phyloP scores from a whole-genome alignment of 371 early-diverging fungal genomes.

The Syncephalastrum sp. region DNA sequence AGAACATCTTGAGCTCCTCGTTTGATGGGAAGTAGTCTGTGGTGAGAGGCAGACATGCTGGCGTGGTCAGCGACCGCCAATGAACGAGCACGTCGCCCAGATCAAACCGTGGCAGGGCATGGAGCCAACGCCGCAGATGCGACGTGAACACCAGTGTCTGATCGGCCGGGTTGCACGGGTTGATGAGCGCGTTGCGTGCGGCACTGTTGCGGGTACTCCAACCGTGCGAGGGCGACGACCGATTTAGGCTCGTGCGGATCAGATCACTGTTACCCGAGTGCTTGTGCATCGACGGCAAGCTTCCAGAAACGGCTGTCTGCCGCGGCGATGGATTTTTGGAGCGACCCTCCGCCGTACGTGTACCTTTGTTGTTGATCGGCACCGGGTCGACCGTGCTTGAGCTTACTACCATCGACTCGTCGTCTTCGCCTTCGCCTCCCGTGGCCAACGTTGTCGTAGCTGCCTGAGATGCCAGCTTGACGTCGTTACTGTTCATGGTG shows the following conservation, averaged over 20 bases:
- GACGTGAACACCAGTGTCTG: conserved; percentile 59
- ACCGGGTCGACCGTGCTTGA: conserved; percentile 67
- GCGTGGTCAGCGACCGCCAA: conserved; percentile 88
- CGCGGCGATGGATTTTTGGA: conserved; percentile 41
- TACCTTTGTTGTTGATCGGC: conserved; percentile 44
- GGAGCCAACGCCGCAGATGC: conserved; percentile 81
- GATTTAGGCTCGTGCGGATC: conserved; percentile 38
- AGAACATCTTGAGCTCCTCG: conserved; percentile 70
- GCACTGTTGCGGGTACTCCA: conserved; percentile 23
- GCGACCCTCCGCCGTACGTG: conserved; percentile 13
- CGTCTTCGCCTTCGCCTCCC: conserved; percentile 38
- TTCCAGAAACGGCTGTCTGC: conserved; percentile 32
- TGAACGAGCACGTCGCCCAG: conserved; percentile 53
- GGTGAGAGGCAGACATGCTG: conserved; percentile 93
- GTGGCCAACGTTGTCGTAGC: conserved; percentile 19
- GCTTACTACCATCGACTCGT: conserved; percentile 52
- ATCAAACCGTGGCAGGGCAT: conserved; percentile 64
- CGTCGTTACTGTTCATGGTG: conserved; percentile 36
- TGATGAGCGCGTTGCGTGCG: conserved; percentile 44
- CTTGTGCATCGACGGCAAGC: conserved; percentile 43
- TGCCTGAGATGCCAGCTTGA: conserved; percentile 19
- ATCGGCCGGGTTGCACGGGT: conserved; percentile 74
- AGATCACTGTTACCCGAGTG: conserved; percentile 50
- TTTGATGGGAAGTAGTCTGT: conserved; percentile 84
- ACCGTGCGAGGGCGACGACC: conserved; percentile 40